Base-by-base conservation (phyloP, 106 monocot species). In the Gastrodia elata region DNA sequence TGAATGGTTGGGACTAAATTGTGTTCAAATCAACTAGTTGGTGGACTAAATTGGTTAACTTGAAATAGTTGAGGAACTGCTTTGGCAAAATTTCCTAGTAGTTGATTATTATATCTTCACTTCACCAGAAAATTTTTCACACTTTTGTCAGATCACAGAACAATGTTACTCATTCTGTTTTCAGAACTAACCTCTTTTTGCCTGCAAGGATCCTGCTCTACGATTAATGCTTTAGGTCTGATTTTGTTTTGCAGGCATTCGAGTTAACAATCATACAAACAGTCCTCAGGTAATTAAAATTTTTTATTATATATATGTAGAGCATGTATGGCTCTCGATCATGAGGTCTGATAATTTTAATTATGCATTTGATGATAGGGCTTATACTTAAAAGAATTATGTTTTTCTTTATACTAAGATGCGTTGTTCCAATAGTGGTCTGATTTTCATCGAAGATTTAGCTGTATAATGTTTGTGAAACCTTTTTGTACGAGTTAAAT, bases 271-370 rank as follows among this genome's bases (percentile, higher is more conserved):
- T 22, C 20, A 26, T 26, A 27, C 69, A 67, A 67, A 37, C 24
- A 69, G 38, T 69, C 38, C 40, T 69, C 69, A 69, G 69, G 69
- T 69, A 69, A 40, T 25, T 25, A 40, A 3, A 8, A 25, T 26
- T 69, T 40, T 69, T 26, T 26, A 35, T 20, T 69, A 40, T 69
- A 22, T 37, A 39, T 25, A 0, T 69, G 24, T 26, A 40, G 24
- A 69, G 24, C 69, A 15, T 69, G 15, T 37, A 30, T 67, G 7
- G 4, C 20, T 36, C n/a, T 37, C 61, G 38, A 67, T 38, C 37
- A 36, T 67, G n/a, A 38, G 39, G n/a, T 24, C 68, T 24, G 38
- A 3, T 6, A 65, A 36, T 65, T 34, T 33, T 24, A 14, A 11
- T 14, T 65, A 34, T 32, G 35, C 11, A 35, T 34, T 33, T 5